phyloP scores from a whole-genome alignment of 495 filamentous ascomycete species.

The Aspergillus kassunensis region DNA sequence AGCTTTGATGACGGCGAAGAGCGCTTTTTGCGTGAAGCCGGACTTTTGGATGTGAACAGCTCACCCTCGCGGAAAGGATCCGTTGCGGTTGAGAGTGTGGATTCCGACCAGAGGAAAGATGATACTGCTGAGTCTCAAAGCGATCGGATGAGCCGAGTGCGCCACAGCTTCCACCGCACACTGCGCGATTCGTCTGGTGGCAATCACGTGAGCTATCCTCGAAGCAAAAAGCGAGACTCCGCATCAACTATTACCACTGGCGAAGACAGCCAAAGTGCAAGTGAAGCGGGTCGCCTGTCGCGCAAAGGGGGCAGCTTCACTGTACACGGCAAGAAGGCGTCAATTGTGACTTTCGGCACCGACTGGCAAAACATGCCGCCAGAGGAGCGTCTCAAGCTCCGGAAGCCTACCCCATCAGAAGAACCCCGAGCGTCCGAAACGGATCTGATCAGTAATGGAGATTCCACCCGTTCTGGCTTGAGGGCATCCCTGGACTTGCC shows the following conservation, averaged over 20 bases:
- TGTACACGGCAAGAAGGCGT: slow-evolving; percentile 96
- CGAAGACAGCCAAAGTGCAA: slow-evolving; percentile 51
- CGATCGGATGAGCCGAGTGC: slow-evolving; percentile 52
- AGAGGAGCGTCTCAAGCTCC: slow-evolving; percentile 66
- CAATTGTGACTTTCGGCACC: slow-evolving; percentile 87
- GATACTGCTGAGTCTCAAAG: slow-evolving; percentile 32
- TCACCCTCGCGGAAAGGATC: slow-evolving; percentile 33
- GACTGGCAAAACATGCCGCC: slow-evolving; percentile 81
- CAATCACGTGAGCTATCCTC: slow-evolving; percentile 59
- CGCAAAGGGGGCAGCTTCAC: slow-evolving; percentile 85
- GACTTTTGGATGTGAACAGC: slow-evolving; percentile 41
- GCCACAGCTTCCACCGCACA: slow-evolving; percentile 91
- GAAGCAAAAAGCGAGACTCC: slow-evolving; percentile 73
- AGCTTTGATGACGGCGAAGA: slow-evolving; percentile 47
- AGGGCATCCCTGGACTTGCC: slow-evolving; percentile 20
- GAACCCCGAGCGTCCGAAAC: slow-evolving; percentile 42
- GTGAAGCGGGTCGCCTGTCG: slow-evolving; percentile 61
- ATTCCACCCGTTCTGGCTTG: slow-evolving; percentile 24
- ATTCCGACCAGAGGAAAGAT: slow-evolving; percentile 32
- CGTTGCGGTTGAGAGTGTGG: slow-evolving; percentile 31
- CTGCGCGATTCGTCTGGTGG: slow-evolving; percentile 74
- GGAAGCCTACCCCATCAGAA: slow-evolving; percentile 48
- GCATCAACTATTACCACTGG: slow-evolving; percentile 52
- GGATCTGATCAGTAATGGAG: slow-evolving; percentile 26
- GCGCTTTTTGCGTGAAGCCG: slow-evolving; percentile 45